Evolutionary conservation across 805 yeast species (phyloP).

Genomic region (Kodamaea kaohsiungensis): DNA sequence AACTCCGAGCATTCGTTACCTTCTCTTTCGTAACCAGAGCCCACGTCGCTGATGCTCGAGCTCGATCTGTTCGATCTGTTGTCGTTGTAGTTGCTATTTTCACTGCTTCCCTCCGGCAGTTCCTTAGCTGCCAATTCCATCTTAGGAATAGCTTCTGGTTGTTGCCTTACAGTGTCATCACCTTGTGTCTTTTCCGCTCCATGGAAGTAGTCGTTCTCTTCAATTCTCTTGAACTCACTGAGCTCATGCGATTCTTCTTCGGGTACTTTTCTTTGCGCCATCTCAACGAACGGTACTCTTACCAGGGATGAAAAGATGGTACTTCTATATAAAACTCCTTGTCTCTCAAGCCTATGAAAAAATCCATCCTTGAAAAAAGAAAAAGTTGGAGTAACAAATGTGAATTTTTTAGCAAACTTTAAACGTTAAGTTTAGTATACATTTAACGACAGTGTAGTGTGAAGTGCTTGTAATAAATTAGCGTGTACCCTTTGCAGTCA

Average conservation of each 20-base stretch:
- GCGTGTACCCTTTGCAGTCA: no score
- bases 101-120: background rate
- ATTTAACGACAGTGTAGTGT: no score
- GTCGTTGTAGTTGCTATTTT: conserved; percentile 4
- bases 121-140: conserved; percentile 2
- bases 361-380: background rate
- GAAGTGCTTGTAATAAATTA: no score
- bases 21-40: conserved; percentile 40
- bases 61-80: conserved; percentile 20
- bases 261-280: background rate
- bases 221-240: conserved; percentile 10
- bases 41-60: conserved; percentile 23
- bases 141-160: conserved; percentile 1
- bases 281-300: background rate
- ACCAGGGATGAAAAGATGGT: conserved; percentile 1
- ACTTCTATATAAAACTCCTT: background rate
- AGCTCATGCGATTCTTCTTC: conserved; percentile 7
- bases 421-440: no score
- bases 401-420: background rate
- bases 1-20: conserved; percentile 44
- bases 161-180: conserved; percentile 1
- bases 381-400: background rate
- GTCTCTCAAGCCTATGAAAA: background rate
- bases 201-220: conserved; percentile 1
- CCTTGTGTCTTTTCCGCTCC: background rate